These are phyloP conservation scores for Trametes coccinea DNA, from an alignment of 768 basidiomycete species.

Conservation along the genomic window DNA sequence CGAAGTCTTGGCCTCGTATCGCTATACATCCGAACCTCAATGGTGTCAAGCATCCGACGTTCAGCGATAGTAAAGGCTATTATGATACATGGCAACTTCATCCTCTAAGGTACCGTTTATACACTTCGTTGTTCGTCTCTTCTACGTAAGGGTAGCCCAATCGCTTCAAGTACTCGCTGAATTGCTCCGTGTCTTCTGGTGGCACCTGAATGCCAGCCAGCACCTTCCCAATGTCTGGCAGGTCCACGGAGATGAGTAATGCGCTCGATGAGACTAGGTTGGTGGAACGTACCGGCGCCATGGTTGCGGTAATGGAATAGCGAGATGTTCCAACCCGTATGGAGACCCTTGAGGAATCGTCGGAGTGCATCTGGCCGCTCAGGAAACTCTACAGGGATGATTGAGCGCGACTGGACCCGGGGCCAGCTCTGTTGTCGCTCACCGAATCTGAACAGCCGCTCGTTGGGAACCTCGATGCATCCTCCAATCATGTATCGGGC, in stretches of 20 bases:
- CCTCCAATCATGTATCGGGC: slow-evolving; percentile 95
- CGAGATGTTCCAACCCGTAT: slow-evolving; percentile 89
- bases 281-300: slow-evolving; percentile 69
- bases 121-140: slow-evolving; percentile 88
- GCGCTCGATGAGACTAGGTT: not conserved
- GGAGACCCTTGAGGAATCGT: slow-evolving; percentile 84
- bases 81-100: slow-evolving; percentile 24
- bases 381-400: slow-evolving; percentile 76
- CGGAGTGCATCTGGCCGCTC: slow-evolving; percentile 91
- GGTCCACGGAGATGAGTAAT: slow-evolving; percentile 2
- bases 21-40: too few species aligned
- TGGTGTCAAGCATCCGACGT: too few species aligned
- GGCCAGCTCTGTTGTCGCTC: slow-evolving; percentile 32
- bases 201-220: slow-evolving; percentile 94
- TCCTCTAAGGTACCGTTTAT: slow-evolving; percentile 65
- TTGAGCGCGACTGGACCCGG: not conserved
- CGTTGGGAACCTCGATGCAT: slow-evolving; percentile 69
- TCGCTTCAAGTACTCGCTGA: slow-evolving; percentile 71
- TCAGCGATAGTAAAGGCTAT: too few species aligned
- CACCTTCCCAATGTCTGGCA: slow-evolving; percentile 85
- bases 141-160: slow-evolving; percentile 90
- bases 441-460: slow-evolving; percentile 94
- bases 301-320: slow-evolving; percentile 99
- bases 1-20: too few species aligned
- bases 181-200: slow-evolving; percentile 59